Conservation (phyloP, 2,329 filamentous ascomycete species). For the Fonsecaea pugnacius region DNA sequence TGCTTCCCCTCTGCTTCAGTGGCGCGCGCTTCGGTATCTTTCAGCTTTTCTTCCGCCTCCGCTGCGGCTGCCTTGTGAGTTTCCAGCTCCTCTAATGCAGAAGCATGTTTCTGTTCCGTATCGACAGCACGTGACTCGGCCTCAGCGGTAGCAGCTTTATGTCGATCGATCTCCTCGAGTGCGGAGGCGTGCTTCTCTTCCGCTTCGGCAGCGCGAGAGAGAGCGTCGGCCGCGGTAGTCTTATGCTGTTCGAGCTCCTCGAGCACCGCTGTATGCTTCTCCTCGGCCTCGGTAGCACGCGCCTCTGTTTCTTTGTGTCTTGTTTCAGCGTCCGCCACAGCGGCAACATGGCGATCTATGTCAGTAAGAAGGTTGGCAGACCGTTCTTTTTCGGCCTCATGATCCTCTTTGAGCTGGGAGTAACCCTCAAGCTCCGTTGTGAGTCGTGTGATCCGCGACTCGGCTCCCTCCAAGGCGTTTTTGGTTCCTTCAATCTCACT, state of each 20-base stretch:
- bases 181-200: slow-evolving; percentile 12
- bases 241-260: slow-evolving; percentile 17
- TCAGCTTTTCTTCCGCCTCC: slow-evolving; percentile 2
- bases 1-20: slow-evolving; percentile 8
- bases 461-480: slow-evolving; percentile 17
- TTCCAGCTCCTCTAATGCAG: not conserved
- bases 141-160: not conserved
- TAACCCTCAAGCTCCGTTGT: slow-evolving; percentile 21
- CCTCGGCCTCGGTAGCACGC: not conserved
- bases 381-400: slow-evolving; percentile 10
- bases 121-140: slow-evolving; percentile 7
- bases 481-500: slow-evolving; percentile 22
- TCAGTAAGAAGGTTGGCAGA: slow-evolving; percentile 12
- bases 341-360: slow-evolving; percentile 14
- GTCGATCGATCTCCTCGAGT: slow-evolving; percentile 3
- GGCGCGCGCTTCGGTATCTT: not conserved
- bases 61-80: not conserved
- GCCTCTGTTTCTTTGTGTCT: slow-evolving; percentile 15
- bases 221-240: slow-evolving; percentile 11
- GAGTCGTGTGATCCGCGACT: slow-evolving; percentile 24
- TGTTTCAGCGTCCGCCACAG: slow-evolving; percentile 16
- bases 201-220: slow-evolving; percentile 9
- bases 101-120: slow-evolving; percentile 5
- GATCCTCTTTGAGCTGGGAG: slow-evolving; percentile 15
- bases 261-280: slow-evolving; percentile 7